Base-by-base conservation (phyloP, 2,329 filamentous ascomycete genomes). In the Claviceps maximensis region DNA sequence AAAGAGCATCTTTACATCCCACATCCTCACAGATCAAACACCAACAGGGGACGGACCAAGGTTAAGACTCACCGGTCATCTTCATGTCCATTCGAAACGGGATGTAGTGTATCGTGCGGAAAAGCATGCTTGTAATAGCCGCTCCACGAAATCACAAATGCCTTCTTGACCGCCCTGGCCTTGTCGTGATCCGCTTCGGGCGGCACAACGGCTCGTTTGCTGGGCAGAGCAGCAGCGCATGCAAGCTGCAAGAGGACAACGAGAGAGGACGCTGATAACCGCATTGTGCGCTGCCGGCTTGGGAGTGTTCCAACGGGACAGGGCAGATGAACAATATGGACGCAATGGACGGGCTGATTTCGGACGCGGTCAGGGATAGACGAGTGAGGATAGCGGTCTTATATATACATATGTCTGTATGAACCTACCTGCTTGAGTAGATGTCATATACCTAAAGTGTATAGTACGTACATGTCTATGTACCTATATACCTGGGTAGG, bases 81-180 rank as follows among this genome's bases (percentile, higher is more conserved):
- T 23, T 74, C 73, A 55, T 70, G 84, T 1, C 67, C 68, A 58
- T 88, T 87, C 42, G 75, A 78, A 15, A 87, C 73, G 0, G 89
- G 87, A 56, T 73, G 74, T 10, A 94, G 71, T 46, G 88, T 86
- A 65, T 94, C 88, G 59, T 87, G 79, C 1, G 85, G 86, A 57
- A 87, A 90, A 0, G 87, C 87, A 67, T 87, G 80, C 67, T 79
- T 70, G 61, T 80, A 78, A 65, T 91, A 91, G 2, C 83, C 85
- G 54, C 82, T 69, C 84, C 86, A 90, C 2, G 85, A 83, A 60
- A 77, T 76, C 54, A 78, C 73, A 61, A 90, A 91, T 0, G 82
- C 82, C 52, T 80, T 76, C 63, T 81, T 84, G 51, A 90, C 79
- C 1, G 80, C 79, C 49, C 74, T 71, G 13, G 82, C 77, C 58